Evolutionary conservation across 306 rosid genomes (phyloP).

Genomic region (Elaeagnus macrophylla): DNA sequence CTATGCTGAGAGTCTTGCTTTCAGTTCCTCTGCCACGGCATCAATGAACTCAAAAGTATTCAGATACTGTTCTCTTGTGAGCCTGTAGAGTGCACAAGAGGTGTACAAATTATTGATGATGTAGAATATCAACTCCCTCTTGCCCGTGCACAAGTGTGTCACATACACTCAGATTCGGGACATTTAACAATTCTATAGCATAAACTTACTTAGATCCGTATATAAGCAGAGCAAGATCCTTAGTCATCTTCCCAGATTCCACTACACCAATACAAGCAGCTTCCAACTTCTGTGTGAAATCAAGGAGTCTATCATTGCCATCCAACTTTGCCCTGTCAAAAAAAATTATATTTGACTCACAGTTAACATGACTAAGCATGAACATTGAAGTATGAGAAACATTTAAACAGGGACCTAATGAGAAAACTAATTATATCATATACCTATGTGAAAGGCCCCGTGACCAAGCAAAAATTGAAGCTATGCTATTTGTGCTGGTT

Average conservation of each 20-base stretch:
- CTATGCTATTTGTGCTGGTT: conserved; percentile 98
- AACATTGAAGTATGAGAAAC: no score
- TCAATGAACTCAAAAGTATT: conserved; percentile 89
- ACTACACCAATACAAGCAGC: conserved; percentile 70
- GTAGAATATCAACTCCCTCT: background rate
- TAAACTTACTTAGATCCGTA: conserved; percentile 56
- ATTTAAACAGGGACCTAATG: conserved; percentile 1
- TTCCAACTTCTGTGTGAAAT: conserved; percentile 66
- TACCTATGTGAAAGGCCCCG: conserved; percentile 89
- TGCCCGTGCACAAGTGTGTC: no score
- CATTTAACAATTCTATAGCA: background rate
- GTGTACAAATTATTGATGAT: conserved; percentile 8
- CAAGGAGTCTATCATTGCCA: conserved; percentile 52
- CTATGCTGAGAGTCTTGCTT: conserved; percentile 36
- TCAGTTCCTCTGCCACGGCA: conserved; percentile 69
- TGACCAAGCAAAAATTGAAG: conserved; percentile 93
- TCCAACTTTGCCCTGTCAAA: conserved; percentile 79
- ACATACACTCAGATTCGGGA: background rate
- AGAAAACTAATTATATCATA: conserved; percentile 1
- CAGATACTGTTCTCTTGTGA: conserved; percentile 62
- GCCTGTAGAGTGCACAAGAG: conserved; percentile 36
- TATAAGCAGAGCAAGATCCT: conserved; percentile 80
- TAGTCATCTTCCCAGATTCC: conserved; percentile 92
- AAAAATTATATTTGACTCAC: background rate
- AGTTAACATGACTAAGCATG: background rate